phyloP scores from a whole-genome alignment of 495 filamentous ascomycete species.

The Penicillium angulare region DNA sequence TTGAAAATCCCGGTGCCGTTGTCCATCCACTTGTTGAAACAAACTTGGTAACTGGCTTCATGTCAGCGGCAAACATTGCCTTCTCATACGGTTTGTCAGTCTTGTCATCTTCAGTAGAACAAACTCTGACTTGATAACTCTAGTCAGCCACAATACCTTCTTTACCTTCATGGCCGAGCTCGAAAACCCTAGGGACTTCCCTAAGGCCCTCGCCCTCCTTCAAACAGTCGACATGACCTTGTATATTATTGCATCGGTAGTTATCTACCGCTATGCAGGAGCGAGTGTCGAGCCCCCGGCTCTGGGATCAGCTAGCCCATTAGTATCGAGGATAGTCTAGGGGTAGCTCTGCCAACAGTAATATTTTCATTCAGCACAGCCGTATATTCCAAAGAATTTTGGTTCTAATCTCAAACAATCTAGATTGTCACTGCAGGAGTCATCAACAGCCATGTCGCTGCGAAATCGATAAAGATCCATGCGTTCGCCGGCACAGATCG shows the following conservation, averaged over 20 bases:
- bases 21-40: constrained; percentile 18
- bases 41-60: constrained; percentile 37
- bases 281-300: neutral
- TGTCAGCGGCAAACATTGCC: constrained; percentile 14
- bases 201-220: constrained; percentile 29
- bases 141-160: constrained; percentile 51
- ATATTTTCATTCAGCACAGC: neutral
- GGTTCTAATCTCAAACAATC: no score
- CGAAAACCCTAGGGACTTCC: constrained; percentile 56
- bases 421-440: constrained; percentile 59
- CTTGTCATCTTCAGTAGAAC: no score
- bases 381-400: no score
- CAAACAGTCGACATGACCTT: neutral
- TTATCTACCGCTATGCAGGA: neutral
- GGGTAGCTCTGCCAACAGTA: neutral
- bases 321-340: neutral
- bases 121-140: no score
- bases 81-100: constrained; percentile 6
- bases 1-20: constrained; percentile 26
- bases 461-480: constrained; percentile 13
- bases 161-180: constrained; percentile 70
- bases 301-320: neutral
- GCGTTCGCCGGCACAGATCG: constrained; percentile 48
- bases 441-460: constrained; percentile 63
- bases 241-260: neutral